Base-by-base conservation (phyloP, 2,329 filamentous ascomycete species). In the Cercospora canescens region DNA sequence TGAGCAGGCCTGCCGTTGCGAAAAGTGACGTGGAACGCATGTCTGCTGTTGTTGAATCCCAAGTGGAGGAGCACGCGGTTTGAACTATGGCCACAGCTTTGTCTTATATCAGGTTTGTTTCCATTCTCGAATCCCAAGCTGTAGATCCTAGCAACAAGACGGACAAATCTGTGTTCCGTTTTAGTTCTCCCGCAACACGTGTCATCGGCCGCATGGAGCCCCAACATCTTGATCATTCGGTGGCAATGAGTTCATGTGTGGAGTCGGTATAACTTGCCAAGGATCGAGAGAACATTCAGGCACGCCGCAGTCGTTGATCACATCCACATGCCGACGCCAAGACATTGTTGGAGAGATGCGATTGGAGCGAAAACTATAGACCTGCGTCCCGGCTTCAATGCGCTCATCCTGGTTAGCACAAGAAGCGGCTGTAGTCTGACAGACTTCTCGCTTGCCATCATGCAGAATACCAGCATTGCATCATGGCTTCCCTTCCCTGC, bases 301-400 rank as follows among this genome's bases (percentile, higher is more conserved):
- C 60, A 62, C 32, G 32, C 37, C 12, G n/a, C 39, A 30, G 45
- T 5, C 28, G 59, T 26, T 45, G 59, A 61, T 61, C 41, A 56
- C 39, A 34, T 50, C 28, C 39, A 48, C 59, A 61, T 50, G 21
- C 37, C 59, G 39, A 41, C 35, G 59, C 59, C 59, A 61, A 61
- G 59, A 61, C 16, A 52, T 18, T 21, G 12, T 26, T 24, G 12
- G 14, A 52, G 24, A 26, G 16, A 35, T 21, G 21, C 57, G 39
- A 61, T 61, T 61, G 59, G 59, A 61, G 60, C 60, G 34, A 62
- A 62, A 62, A 55, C 48, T 61, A 48, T 32, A 61, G 24, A 14
- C n/a, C 21, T 52, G 30, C 16, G 30, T 21, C 12, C 26, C 52
- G 34, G 32, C 32, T 55, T 41, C 26, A 30, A 39, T 26, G 57